These are phyloP conservation scores for Biancaea sappan DNA, from an alignment of 306 rosid species.

Conservation along the genomic window DNA sequence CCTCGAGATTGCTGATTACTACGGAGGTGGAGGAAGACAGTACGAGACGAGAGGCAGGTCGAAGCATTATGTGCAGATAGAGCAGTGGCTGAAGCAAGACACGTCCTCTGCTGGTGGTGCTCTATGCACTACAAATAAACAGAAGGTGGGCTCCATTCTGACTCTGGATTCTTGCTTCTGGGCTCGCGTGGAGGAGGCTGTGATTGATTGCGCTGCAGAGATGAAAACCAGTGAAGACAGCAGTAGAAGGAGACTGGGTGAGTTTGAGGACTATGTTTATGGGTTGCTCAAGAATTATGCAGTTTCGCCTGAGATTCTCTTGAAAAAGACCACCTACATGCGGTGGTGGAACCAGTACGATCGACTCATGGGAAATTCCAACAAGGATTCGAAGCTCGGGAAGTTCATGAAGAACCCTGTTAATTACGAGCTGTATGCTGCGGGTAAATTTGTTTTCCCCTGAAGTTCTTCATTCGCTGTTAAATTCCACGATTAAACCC, in stretches of 20 bases:
- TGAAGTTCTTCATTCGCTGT: too few relatives aligned
- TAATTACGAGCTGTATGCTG: slow-evolving; percentile 28
- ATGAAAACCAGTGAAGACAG: not conserved
- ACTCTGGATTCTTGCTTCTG: slow-evolving; percentile 79
- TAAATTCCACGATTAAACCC: too few relatives aligned
- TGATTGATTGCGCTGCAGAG: slow-evolving; percentile 27
- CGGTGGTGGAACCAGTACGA: slow-evolving; percentile 62
- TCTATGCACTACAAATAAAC: not conserved
- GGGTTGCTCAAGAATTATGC: slow-evolving; percentile 41
- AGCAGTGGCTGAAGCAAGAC: slow-evolving; percentile 40
- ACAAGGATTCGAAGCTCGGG: slow-evolving; percentile 25
- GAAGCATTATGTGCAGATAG: slow-evolving; percentile 44
- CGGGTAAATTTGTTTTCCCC: slow-evolving; percentile 35
- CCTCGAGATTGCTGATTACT: slow-evolving; percentile 58
- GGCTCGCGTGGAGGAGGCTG: slow-evolving; percentile 75
- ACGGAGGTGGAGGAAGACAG: not conserved
- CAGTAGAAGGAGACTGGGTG: slow-evolving; percentile 17
- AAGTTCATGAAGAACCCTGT: slow-evolving; percentile 36
- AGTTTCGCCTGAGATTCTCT: slow-evolving; percentile 74
- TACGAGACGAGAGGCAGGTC: slow-evolving; percentile 37
- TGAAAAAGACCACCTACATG: slow-evolving; percentile 58
- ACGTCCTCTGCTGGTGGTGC: not conserved
- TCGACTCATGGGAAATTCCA: slow-evolving; percentile 14
- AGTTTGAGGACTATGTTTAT: slow-evolving; percentile 56
- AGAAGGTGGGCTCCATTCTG: slow-evolving; percentile 40